Evolutionary conservation across 78 protist genomes (phyloP).

Genomic region (Diacronema lutheri): DNA sequence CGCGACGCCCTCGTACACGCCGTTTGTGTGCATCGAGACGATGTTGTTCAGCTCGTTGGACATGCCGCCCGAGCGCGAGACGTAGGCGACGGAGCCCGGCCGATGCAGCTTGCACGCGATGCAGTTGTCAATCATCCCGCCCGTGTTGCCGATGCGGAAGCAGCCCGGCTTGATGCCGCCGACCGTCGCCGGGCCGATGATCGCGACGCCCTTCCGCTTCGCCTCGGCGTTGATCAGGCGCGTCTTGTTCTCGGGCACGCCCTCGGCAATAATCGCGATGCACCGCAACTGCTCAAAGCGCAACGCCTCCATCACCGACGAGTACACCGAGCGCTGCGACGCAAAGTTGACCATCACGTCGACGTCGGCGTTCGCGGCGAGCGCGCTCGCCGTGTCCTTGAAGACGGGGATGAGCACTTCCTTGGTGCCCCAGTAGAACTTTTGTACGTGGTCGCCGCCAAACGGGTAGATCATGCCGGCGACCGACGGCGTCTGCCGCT

Average conservation of each 20-base stretch:
- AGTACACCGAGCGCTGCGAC: conserved; percentile 77
- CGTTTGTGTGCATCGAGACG: conserved; percentile 79
- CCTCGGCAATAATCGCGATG: conserved; percentile 85
- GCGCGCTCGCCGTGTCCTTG: conserved; percentile 60
- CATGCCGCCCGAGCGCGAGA: conserved; percentile 83
- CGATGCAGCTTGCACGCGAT: conserved; percentile 84
- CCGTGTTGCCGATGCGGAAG: conserved; percentile 91
- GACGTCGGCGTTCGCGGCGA: conserved; percentile 59
- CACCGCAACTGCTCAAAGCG: conserved; percentile 35
- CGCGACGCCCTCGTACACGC: conserved; percentile 90
- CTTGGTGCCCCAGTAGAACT: conserved; percentile 83
- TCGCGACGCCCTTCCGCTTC: conserved; percentile 30
- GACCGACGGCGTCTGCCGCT: conserved; percentile 80
- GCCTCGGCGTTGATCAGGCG: conserved; percentile 58
- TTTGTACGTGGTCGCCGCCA: conserved; percentile 59
- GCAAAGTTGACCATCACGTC: conserved; percentile 90
- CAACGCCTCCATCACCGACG: conserved; percentile 69
- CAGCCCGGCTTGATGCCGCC: conserved; percentile 92
- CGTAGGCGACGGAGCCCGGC: conserved; percentile 89
- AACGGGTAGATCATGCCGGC: conserved; percentile 72
- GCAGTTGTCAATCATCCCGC: conserved; percentile 87
- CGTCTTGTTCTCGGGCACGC: conserved; percentile 87
- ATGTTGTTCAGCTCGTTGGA: conserved; percentile 84
- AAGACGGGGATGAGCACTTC: conserved; percentile 84
- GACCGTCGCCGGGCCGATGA: conserved; percentile 96